phyloP scores from a whole-genome alignment of 306 rosid species.

The Acmispon strigosus region DNA sequence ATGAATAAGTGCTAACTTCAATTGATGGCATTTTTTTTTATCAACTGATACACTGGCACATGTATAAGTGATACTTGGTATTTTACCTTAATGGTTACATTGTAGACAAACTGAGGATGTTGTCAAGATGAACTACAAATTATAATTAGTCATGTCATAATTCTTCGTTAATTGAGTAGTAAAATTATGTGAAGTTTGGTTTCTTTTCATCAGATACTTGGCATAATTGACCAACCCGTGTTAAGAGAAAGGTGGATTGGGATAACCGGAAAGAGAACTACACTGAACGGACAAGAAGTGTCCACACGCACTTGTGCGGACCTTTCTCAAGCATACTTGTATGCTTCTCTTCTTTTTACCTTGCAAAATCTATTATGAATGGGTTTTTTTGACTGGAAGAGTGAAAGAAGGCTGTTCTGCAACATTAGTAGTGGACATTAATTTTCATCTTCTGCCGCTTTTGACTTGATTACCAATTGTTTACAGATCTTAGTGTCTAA shows the following conservation, averaged over 20 bases:
- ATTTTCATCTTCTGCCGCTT: neutral
- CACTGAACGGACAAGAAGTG: slow-evolving; percentile 66
- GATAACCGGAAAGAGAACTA: slow-evolving; percentile 65
- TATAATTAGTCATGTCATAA: neutral
- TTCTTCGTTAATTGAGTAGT: neutral
- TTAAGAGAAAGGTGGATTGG: slow-evolving; percentile 94
- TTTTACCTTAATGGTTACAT: neutral
- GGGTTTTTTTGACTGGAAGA: neutral
- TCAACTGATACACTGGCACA: neutral
- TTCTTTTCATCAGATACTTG: slow-evolving; percentile 63
- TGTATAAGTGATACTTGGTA: neutral
- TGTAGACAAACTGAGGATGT: neutral
- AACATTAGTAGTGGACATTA: neutral
- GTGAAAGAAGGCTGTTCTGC: neutral
- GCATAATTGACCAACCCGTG: slow-evolving; percentile 87
- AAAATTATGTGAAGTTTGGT: slow-evolving; percentile 8
- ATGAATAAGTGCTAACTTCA: neutral
- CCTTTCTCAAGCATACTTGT: slow-evolving; percentile 80
- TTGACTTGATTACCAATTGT: neutral
- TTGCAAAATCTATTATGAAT: neutral
- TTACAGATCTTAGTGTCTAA: neutral
- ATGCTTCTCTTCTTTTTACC: slow-evolving; percentile 25
- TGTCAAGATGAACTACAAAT: neutral
- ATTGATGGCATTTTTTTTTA: neutral
- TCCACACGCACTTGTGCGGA: slow-evolving; percentile 65